These are phyloP conservation scores for Diaporthe sp. DNA, from an alignment of 2,329 filamentous ascomycete species.

Conservation along the genomic window DNA sequence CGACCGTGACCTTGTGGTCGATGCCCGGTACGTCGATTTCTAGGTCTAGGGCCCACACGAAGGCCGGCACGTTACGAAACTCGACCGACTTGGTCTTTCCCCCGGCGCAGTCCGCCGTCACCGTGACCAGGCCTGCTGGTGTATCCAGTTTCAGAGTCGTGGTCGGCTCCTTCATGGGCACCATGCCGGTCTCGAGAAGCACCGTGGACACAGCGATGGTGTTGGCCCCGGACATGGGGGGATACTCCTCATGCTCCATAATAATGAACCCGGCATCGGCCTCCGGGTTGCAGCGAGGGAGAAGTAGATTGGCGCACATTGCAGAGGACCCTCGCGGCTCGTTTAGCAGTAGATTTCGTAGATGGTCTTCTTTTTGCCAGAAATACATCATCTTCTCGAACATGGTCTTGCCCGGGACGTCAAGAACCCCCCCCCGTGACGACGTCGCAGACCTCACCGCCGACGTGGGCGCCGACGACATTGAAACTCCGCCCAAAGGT, in stretches of 20 bases:
- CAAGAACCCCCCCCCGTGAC: slow-evolving; percentile 61
- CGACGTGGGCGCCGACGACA: slow-evolving; percentile 54
- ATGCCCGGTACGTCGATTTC: background rate
- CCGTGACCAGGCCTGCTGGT: background rate
- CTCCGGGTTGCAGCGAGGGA: background rate
- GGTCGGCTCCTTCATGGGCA: slow-evolving; percentile 13
- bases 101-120: background rate
- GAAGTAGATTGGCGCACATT: slow-evolving; percentile 46
- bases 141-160: background rate
- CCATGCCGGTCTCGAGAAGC: slow-evolving; percentile 14
- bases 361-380: slow-evolving; percentile 53
- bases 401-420: slow-evolving; percentile 60
- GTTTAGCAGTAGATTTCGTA: slow-evolving; percentile 59
- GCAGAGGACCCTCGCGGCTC: slow-evolving; percentile 60
- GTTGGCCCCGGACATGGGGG: background rate
- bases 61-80: slow-evolving; percentile 4
- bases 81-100: background rate
- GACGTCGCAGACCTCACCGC: slow-evolving; percentile 63
- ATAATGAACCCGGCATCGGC: slow-evolving; percentile 12
- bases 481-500: slow-evolving; percentile 44
- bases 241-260: slow-evolving; percentile 23
- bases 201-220: slow-evolving; percentile 7
- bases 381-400: slow-evolving; percentile 62
- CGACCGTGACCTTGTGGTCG: slow-evolving; percentile 5
- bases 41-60: background rate